Evolutionary conservation across 1,139 yeast species (phyloP).

Genomic region (Candida sojae): DNA sequence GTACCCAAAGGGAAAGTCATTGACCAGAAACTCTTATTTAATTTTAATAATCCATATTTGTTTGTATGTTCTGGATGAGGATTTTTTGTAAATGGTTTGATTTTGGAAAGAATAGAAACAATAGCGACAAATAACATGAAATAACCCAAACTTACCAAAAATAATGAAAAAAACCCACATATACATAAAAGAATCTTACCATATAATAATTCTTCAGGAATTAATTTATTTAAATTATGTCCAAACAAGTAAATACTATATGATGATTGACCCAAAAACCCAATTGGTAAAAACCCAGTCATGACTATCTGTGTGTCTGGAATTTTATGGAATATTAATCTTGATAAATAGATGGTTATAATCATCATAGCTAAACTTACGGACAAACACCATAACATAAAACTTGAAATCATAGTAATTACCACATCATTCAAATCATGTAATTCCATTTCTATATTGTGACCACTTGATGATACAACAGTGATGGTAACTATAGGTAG

Average conservation of each 20-base stretch:
- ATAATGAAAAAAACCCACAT: slow-evolving; percentile 38
- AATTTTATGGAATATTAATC: slow-evolving; percentile 56
- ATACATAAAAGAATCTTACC: slow-evolving; percentile 20
- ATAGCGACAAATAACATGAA: slow-evolving; percentile 62
- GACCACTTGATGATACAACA: slow-evolving; percentile 71
- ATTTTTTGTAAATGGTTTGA: slow-evolving; percentile 30
- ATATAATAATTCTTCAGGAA: slow-evolving; percentile 15
- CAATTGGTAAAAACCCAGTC: slow-evolving; percentile 32
- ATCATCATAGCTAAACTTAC: slow-evolving; percentile 59
- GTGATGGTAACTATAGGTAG: slow-evolving; percentile 78
- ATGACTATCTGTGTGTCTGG: slow-evolving; percentile 46
- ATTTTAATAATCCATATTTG: slow-evolving; percentile 13
- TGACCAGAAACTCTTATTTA: slow-evolving; percentile 69
- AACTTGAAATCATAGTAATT: slow-evolving; percentile 54
- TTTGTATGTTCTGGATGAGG: slow-evolving; percentile 15
- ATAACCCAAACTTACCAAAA: slow-evolving; percentile 61
- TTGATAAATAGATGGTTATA: slow-evolving; percentile 58
- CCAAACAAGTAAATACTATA: slow-evolving; percentile 66
- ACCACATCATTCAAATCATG: slow-evolving; percentile 44
- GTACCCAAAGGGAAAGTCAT: slow-evolving; percentile 92
- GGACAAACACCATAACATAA: slow-evolving; percentile 70
- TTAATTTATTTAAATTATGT: slow-evolving; percentile 26
- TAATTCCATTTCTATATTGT: slow-evolving; percentile 45
- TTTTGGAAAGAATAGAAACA: slow-evolving; percentile 40
- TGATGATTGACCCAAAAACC: slow-evolving; percentile 75